A percentile compares a stretch with the other conserved stretches of the same genome.
phyloP scores from a whole-genome alignment of 805 yeast species.

The Pichia californica region DNA sequence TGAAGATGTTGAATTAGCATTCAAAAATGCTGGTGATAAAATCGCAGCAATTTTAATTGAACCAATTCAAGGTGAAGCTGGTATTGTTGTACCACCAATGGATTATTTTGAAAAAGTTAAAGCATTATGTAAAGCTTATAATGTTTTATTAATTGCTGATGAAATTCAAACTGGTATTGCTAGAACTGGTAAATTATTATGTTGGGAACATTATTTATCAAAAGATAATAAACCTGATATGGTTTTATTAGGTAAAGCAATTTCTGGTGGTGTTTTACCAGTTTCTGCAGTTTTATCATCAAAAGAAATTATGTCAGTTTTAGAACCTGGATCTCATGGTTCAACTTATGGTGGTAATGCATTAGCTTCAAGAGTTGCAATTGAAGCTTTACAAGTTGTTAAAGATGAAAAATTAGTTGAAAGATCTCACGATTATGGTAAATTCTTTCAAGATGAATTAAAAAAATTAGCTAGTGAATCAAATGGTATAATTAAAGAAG shows the following conservation, averaged over 20 bases:
- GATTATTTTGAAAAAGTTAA: constrained; percentile 72
- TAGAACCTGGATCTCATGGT: constrained; percentile 95
- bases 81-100: constrained; percentile 87
- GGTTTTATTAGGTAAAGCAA: constrained; percentile 86
- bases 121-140: constrained; percentile 71
- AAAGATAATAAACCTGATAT: constrained; percentile 76
- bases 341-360: constrained; percentile 98
- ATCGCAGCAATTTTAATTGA: constrained; percentile 88
- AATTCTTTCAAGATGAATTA: constrained; percentile 55
- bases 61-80: constrained; percentile 98
- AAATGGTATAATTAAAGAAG: constrained; percentile 51
- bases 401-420: constrained; percentile 80
- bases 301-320: constrained; percentile 79
- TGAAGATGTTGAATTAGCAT: constrained; percentile 81
- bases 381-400: constrained; percentile 88
- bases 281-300: constrained; percentile 88
- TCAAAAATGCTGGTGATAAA: constrained; percentile 75
- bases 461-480: constrained; percentile 41
- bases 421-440: constrained; percentile 69
- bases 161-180: constrained; percentile 98
- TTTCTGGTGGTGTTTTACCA: constrained; percentile 91
- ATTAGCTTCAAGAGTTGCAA: constrained; percentile 84
- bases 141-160: constrained; percentile 86
- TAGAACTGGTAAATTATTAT: constrained; percentile 90
- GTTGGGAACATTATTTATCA: constrained; percentile 63